Base-by-base conservation (phyloP, 2,329 filamentous ascomycete species). In the Beauveria pseudobassiana region DNA sequence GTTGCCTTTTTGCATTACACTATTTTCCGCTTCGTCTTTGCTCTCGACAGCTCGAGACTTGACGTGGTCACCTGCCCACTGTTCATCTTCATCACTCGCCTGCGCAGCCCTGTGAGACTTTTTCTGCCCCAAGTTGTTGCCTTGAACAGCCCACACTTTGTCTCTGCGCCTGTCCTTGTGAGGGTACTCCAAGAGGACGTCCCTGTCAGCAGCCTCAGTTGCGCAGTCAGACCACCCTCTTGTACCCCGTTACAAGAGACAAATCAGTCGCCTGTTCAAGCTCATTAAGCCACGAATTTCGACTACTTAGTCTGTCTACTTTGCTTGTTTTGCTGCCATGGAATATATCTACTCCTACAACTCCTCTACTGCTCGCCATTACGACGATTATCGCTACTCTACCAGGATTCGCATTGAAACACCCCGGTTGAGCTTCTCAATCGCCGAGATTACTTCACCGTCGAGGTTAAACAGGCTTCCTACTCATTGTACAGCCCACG, bases 191-290 rank as follows among this genome's bases (percentile, higher is more conserved):
- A 26, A 22, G 34, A 42, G 42, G 43, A 34, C 59, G 59, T 28
- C 16, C 20, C 34, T 43, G 59, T 61, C 59, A 61, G 51, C 59
- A 61, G 59, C 59, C 51, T 55, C 30, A 10, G 28, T 40, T 60
- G 7, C 14, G 40, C 51, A 50, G 59, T 61, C 59, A 61, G 59
- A 55, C 59, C n/a, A 61, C 59, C 59, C 43, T 10, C 45, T 55
- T 24, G 18, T 43, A 61, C 59, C 59, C 51, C 8, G 43, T 55
- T 24, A 18, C 48, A 30, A 42, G 3, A 42, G 30, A 9, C 22
- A 22, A 43, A 14, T 18, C 14, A 55, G 59, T 50, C 59, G 51
- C 43, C 42, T 61, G 59, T 9, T 48, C 51, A 50, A 26, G 20
- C 30, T 30, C 22, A 30, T 38, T 10, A 43, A 49, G 51, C 45